Percentiles rank a stretch among this genome's conserved stretches.
phyloP scores from a whole-genome alignment of 345 rosid species.

The Bruguiera sexangula region DNA sequence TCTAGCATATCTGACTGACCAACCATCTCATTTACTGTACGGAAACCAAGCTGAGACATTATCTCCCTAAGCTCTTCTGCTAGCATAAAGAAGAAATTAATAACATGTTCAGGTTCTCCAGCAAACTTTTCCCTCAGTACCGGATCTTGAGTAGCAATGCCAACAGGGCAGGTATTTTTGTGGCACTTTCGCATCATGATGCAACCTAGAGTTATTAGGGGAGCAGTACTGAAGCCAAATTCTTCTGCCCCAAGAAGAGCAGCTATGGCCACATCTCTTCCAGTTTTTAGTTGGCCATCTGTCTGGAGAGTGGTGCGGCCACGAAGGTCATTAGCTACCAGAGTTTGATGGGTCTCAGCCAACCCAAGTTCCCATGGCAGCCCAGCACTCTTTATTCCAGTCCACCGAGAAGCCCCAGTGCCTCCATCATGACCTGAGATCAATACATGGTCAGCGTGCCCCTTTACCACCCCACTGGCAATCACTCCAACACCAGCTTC shows the following conservation, averaged over 20 bases:
- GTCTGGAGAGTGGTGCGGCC: constrained; percentile 98
- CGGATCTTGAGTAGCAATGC: constrained; percentile 99
- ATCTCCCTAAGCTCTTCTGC: constrained; percentile 98
- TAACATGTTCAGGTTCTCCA: constrained; percentile 98
- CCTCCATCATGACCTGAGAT: constrained; percentile 99
- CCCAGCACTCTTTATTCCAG: constrained; percentile 97
- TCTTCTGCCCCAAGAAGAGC: constrained; percentile 99
- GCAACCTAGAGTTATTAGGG: constrained; percentile 97
- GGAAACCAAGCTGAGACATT: constrained; percentile 89
- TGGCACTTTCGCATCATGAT: constrained; percentile 99
- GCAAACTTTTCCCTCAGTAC: constrained; percentile 97
- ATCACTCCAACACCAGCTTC: constrained; percentile 99
- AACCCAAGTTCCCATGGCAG: constrained; percentile 99
- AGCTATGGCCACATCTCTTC: constrained; percentile 96
- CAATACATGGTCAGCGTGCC: constrained; percentile 96
- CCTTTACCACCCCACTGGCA: constrained; percentile 99
- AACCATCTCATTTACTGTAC: constrained; percentile 81
- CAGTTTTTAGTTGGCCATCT: constrained; percentile 98
- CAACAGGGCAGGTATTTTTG: constrained; percentile 99
- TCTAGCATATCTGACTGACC: constrained; percentile 99
- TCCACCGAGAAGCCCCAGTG: constrained; percentile 99
- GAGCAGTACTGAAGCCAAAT: constrained; percentile 99
- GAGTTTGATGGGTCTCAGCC: constrained; percentile 99
- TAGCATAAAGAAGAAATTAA: constrained; percentile 95
- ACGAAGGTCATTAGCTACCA: constrained; percentile 98